These are phyloP conservation scores for Fusarium nurragi DNA, from an alignment of 2,329 filamentous ascomycete species.

Conservation along the genomic window DNA sequence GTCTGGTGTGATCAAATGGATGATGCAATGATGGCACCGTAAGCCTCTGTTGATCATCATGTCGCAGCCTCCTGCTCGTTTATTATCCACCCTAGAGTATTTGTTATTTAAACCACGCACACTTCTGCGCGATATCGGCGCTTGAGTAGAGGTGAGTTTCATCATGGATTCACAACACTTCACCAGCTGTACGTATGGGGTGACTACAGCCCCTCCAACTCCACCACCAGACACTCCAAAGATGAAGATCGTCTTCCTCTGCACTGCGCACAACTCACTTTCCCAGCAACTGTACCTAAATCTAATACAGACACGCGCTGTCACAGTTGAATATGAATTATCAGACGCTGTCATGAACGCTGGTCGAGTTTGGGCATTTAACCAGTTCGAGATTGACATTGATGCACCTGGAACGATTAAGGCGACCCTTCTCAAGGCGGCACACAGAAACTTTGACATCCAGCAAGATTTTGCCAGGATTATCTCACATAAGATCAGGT, in stretches of 20 bases:
- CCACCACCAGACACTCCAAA: not conserved
- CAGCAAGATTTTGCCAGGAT: slow-evolving; percentile 2
- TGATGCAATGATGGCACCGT: not conserved
- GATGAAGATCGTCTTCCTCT: slow-evolving; percentile 33
- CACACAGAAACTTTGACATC: slow-evolving; percentile 12
- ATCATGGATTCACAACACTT: not conserved
- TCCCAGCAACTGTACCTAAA: slow-evolving; percentile 28
- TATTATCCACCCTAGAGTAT: too few species aligned
- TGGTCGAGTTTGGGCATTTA: slow-evolving; percentile 32
- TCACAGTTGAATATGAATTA: slow-evolving; percentile 30
- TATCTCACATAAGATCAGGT: slow-evolving; percentile 29
- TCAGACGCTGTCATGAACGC: slow-evolving; percentile 26
- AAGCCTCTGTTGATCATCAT: not conserved
- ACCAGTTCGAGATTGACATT: slow-evolving; percentile 28
- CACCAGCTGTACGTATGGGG: not conserved
- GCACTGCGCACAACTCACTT: slow-evolving; percentile 31
- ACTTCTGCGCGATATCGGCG: not conserved
- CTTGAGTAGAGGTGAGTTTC: not conserved
- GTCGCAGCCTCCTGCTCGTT: not conserved
- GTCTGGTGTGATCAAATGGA: not conserved
- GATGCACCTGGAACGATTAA: slow-evolving; percentile 20
- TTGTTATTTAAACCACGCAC: not conserved
- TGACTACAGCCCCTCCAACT: not conserved
- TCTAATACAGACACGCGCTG: slow-evolving; percentile 8
- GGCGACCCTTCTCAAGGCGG: slow-evolving; percentile 22